phyloP scores from a whole-genome alignment of 2,329 filamentous ascomycete genomes.

The Xylaria hypoxylon region DNA sequence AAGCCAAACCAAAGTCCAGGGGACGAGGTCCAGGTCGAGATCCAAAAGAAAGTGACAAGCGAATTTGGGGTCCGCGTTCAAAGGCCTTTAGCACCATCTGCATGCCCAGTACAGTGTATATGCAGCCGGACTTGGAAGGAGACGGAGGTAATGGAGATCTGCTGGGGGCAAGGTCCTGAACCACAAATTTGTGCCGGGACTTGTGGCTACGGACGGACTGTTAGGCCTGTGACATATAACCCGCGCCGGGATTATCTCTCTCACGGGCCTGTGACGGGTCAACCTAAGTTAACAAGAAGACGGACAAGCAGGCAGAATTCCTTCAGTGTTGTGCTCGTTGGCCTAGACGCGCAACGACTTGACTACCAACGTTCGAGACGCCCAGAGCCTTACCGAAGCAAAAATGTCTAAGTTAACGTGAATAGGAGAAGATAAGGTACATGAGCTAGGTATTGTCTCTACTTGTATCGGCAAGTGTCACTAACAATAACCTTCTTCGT shows the following conservation, averaged over 20 bases:
- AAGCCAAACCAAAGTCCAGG: constrained; percentile 44
- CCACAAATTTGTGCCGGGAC: constrained; percentile 47
- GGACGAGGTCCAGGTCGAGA: constrained; percentile 48
- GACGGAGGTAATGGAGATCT: constrained; percentile 51
- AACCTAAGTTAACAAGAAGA: constrained; percentile 35
- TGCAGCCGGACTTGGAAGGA: constrained; percentile 52
- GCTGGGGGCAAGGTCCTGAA: constrained; percentile 45
- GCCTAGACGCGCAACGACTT: constrained; percentile 17
- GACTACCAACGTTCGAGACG: constrained; percentile 1
- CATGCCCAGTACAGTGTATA: constrained; percentile 50
- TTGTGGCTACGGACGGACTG: constrained; percentile 40
- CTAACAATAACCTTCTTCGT: constrained; percentile 46
- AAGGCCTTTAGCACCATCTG: constrained; percentile 48
- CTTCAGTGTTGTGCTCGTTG: constrained; percentile 26
- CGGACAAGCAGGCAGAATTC: constrained; percentile 33
- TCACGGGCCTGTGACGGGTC: constrained; percentile 38
- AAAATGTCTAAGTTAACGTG: constrained; percentile 28
- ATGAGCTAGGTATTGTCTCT: constrained; percentile 28
- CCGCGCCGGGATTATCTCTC: constrained; percentile 37
- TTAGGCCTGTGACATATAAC: constrained; percentile 37
- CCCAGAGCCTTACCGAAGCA: constrained; percentile 29
- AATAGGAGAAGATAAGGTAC: constrained; percentile 29
- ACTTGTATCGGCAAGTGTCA: constrained; percentile 35
- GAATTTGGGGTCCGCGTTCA: constrained; percentile 50
- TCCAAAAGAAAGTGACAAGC: constrained; percentile 44